Percentiles rank a stretch among this genome's conserved stretches.
Conservation (phyloP, 108 stramenopile species). For the Stephanodiscus minutulus region DNA sequence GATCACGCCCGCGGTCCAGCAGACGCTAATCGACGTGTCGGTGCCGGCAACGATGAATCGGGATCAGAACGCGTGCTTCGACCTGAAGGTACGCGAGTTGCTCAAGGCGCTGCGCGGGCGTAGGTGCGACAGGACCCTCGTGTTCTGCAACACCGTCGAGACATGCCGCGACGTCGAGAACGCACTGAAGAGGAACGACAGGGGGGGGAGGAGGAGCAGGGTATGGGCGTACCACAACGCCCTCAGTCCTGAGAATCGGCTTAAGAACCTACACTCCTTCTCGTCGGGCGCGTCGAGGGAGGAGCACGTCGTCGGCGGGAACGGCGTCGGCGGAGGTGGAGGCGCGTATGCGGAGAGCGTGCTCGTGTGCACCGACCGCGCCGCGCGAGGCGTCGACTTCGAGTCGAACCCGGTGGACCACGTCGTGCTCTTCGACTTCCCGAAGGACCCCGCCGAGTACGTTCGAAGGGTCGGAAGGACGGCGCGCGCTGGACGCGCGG, state of each 20-base stretch:
- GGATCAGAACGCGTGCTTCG: constrained; percentile 71
- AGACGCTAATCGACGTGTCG: constrained; percentile 84
- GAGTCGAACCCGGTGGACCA: constrained; percentile 80
- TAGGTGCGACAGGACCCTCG: constrained; percentile 80
- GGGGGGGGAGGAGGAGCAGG: constrained; percentile 46
- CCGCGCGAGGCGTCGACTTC: constrained; percentile 91
- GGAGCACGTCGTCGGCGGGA: not conserved
- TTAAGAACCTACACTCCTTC: constrained; percentile 65
- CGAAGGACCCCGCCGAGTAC: constrained; percentile 93
- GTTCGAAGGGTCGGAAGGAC: constrained; percentile 91
- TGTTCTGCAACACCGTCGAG: constrained; percentile 98
- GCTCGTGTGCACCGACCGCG: constrained; percentile 96
- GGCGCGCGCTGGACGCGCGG: constrained; percentile 89
- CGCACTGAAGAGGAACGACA: constrained; percentile 79
- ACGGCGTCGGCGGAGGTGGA: constrained; percentile 16
- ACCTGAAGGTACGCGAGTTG: constrained; percentile 84
- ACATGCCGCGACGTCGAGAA: constrained; percentile 93
- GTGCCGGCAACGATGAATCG: constrained; percentile 71
- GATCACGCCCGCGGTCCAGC: constrained; percentile 69
- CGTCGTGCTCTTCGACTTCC: constrained; percentile 95
- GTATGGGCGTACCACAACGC: constrained; percentile 87
- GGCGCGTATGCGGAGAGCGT: constrained; percentile 49
- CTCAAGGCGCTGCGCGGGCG: constrained; percentile 69
- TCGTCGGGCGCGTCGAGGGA: constrained; percentile 9
- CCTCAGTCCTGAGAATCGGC: constrained; percentile 70